These are phyloP conservation scores for Xylariaceae sp. DNA, from an alignment of 2,329 filamentous ascomycete species.

Conservation along the genomic window DNA sequence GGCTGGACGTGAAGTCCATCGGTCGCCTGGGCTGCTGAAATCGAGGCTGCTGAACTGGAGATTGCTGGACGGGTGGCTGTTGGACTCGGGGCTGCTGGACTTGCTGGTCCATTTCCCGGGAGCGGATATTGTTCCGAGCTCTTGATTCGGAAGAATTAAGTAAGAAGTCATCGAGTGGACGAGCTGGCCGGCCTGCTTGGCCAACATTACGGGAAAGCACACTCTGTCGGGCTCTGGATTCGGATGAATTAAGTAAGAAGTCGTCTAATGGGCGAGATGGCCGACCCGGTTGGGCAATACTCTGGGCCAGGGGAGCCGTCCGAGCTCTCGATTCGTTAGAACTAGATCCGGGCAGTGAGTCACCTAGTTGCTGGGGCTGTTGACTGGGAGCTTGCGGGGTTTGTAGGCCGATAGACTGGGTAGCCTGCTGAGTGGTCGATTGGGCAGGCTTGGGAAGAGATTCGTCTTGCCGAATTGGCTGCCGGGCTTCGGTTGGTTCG, in stretches of 20 bases:
- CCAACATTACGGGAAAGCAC: background rate
- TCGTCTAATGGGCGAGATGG: background rate
- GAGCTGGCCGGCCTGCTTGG: background rate
- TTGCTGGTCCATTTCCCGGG: conserved; percentile 13
- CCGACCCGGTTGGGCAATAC: background rate
- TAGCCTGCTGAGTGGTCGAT: background rate
- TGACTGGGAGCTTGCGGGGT: background rate
- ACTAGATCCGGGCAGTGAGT: background rate
- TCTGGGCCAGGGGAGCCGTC: background rate
- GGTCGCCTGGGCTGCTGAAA: background rate
- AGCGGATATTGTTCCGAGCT: conserved; percentile 24
- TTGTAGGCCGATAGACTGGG: background rate
- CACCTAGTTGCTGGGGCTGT: background rate
- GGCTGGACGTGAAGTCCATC: background rate
- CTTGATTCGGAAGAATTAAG: conserved; percentile 19
- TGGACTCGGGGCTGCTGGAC: background rate
- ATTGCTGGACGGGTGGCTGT: background rate
- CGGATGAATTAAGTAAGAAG: background rate
- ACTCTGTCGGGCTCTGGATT: background rate
- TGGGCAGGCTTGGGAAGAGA: background rate
- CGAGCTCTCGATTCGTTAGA: background rate
- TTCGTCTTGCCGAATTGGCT: background rate
- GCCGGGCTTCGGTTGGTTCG: no score
- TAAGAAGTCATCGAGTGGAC: conserved; percentile 2
- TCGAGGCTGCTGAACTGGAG: background rate